Percentiles rank a stretch among this genome's conserved stretches.
Evolutionary conservation across 2,329 filamentous ascomycete species (phyloP).

Genomic region (Cordyceps cateniannulata): DNA sequence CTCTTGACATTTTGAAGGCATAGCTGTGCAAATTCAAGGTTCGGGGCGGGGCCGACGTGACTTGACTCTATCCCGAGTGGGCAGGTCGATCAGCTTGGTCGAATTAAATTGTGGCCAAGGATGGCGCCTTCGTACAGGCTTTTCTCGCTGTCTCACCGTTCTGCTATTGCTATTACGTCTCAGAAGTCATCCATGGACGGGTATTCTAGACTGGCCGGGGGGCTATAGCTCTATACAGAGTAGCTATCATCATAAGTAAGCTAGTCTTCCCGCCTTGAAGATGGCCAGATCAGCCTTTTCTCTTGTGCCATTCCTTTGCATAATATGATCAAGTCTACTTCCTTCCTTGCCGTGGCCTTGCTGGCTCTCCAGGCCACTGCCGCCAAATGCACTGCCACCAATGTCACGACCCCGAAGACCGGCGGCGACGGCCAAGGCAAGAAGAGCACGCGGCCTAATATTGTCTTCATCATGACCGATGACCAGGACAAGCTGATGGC

Average conservation of each 20-base stretch:
- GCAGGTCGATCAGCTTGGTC: too few relatives aligned
- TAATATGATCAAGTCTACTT: neutral
- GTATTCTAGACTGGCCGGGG: neutral
- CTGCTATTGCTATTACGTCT: too few relatives aligned
- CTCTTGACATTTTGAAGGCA: too few relatives aligned
- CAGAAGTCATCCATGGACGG: neutral
- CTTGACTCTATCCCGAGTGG: too few relatives aligned
- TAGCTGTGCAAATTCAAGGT: too few relatives aligned
- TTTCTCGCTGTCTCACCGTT: neutral
- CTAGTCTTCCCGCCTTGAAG: neutral
- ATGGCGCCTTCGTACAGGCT: too few relatives aligned
- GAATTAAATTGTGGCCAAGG: too few relatives aligned
- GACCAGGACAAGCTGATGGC: constrained; percentile 59
- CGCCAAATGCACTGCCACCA: too few relatives aligned
- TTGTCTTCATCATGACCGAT: constrained; percentile 62
- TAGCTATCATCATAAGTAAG: too few relatives aligned
- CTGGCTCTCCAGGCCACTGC: neutral
- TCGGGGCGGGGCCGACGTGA: too few relatives aligned
- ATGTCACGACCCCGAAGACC: neutral
- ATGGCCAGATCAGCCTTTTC: neutral
- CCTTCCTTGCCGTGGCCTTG: neutral
- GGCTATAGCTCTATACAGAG: neutral
- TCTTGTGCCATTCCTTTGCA: neutral
- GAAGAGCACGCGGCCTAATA: constrained; percentile 39
- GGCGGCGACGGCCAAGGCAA: neutral